These are phyloP conservation scores for Lichtheimia ornata DNA, from an alignment of 371 early-diverging fungal genomes.

Conservation along the genomic window DNA sequence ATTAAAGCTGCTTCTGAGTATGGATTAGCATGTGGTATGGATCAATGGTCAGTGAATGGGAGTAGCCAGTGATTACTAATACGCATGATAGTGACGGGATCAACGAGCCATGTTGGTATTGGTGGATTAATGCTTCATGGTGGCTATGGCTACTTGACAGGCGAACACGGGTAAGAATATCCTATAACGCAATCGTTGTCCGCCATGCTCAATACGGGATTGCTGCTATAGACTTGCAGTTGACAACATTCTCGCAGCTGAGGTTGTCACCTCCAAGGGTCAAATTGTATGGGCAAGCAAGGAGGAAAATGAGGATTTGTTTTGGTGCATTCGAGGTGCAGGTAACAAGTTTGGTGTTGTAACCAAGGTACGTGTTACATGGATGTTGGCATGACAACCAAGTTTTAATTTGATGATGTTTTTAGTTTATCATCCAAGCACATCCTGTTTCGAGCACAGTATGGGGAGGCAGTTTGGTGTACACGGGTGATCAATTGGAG, in stretches of 20 bases:
- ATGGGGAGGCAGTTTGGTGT: conserved; percentile 28
- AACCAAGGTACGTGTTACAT: conserved; percentile 26
- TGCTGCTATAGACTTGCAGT: conserved; percentile 27
- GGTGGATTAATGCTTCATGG: conserved; percentile 45
- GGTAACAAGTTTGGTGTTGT: conserved; percentile 64
- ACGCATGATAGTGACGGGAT: conserved; percentile 26
- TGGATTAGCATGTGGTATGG: conserved; percentile 45
- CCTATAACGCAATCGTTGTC: no score
- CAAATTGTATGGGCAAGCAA: conserved; percentile 40
- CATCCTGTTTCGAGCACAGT: conserved; percentile 18
- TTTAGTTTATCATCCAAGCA: conserved; percentile 26
- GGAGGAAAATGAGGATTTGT: conserved; percentile 50
- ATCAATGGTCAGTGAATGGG: conserved; percentile 1
- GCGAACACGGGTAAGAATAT: conserved; percentile 37
- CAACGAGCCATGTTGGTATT: conserved; percentile 46
- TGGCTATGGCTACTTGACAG: conserved; percentile 46
- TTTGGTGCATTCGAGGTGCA: conserved; percentile 65
- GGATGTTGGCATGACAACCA: no score
- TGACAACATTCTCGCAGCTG: conserved; percentile 52
- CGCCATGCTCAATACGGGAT: no score
- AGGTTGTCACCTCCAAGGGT: conserved; percentile 53
- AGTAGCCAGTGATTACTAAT: background rate
- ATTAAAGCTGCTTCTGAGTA: conserved; percentile 33
- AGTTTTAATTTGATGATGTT: no score
- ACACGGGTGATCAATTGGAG: conserved; percentile 19